Conservation (phyloP, 257 asterid species). For the Scutellaria barbata region DNA sequence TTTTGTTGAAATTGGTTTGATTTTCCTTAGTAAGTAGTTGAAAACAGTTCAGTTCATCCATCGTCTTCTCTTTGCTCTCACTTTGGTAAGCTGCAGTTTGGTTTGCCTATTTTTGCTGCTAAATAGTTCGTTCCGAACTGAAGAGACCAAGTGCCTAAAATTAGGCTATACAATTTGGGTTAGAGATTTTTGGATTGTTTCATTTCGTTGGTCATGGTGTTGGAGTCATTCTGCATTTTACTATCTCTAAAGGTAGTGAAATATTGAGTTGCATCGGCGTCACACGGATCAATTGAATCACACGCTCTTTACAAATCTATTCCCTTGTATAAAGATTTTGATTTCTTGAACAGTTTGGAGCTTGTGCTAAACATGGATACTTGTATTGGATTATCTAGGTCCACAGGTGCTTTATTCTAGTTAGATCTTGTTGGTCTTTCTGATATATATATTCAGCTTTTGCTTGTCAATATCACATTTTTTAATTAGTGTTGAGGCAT, state of each 20-base stretch:
- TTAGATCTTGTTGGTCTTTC: not conserved
- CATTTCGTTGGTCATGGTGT: not conserved
- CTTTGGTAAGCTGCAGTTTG: slow-evolving; percentile 15
- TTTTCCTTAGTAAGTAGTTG: not conserved
- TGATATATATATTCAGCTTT: not conserved
- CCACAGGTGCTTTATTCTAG: not conserved
- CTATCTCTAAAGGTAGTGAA: not conserved
- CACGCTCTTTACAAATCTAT: not conserved
- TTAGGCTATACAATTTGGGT: not conserved
- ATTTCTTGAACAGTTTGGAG: not conserved
- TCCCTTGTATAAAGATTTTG: not conserved
- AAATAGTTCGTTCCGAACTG: not conserved
- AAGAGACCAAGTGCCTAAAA: not conserved
- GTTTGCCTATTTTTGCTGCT: not conserved
- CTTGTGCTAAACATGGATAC: slow-evolving; percentile 5
- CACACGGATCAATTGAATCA: slow-evolving; percentile 12
- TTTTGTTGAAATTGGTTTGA: slow-evolving; percentile 5
- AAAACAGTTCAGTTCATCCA: not conserved
- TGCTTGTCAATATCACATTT: not conserved
- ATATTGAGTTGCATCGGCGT: not conserved
- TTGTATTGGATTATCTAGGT: not conserved
- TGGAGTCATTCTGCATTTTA: not conserved
- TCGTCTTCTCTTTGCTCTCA: not conserved
- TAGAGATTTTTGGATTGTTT: not conserved
- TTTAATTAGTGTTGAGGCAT: slow-evolving; percentile 16